These are phyloP conservation scores for Dryas drummondii DNA, from an alignment of 306 rosid genomes.

Conservation along the genomic window DNA sequence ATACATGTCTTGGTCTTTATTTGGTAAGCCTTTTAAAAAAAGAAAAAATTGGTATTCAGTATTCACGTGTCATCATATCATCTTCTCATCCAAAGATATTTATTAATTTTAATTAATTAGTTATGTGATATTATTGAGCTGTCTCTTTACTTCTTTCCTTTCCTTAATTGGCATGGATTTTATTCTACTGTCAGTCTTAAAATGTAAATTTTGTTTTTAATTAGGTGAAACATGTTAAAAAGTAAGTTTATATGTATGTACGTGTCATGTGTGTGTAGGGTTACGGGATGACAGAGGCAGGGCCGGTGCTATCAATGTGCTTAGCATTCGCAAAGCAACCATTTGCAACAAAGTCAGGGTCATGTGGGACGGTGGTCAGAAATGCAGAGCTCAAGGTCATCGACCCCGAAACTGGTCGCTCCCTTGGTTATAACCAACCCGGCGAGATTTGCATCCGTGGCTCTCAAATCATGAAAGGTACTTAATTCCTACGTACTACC, in stretches of 20 bases:
- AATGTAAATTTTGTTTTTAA: too few relatives aligned
- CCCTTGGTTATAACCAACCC: constrained; percentile 58
- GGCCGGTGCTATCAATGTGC: constrained; percentile 81
- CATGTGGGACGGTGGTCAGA: constrained; percentile 79
- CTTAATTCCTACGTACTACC: not conserved
- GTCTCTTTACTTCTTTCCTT: too few relatives aligned
- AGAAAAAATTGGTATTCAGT: too few relatives aligned
- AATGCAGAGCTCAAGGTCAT: constrained; percentile 78
- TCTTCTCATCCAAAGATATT: not conserved
- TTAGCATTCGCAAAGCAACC: constrained; percentile 69
- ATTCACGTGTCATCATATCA: not conserved
- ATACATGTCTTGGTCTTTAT: too few relatives aligned
- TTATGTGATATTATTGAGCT: too few relatives aligned
- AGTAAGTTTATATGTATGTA: not conserved
- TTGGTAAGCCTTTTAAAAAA: too few relatives aligned
- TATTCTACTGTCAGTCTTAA: too few relatives aligned
- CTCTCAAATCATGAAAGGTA: constrained; percentile 83
- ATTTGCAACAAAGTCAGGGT: constrained; percentile 59
- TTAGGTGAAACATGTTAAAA: too few relatives aligned
- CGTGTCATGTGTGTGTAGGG: constrained; percentile 41
- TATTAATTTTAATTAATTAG: too few relatives aligned
- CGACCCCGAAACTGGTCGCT: constrained; percentile 61
- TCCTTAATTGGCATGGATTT: too few relatives aligned
- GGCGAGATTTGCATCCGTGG: constrained; percentile 93
- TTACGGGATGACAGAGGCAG: constrained; percentile 97